These are phyloP conservation scores for Daldinia sp. DNA, from an alignment of 2,329 filamentous ascomycete genomes.

Conservation along the genomic window DNA sequence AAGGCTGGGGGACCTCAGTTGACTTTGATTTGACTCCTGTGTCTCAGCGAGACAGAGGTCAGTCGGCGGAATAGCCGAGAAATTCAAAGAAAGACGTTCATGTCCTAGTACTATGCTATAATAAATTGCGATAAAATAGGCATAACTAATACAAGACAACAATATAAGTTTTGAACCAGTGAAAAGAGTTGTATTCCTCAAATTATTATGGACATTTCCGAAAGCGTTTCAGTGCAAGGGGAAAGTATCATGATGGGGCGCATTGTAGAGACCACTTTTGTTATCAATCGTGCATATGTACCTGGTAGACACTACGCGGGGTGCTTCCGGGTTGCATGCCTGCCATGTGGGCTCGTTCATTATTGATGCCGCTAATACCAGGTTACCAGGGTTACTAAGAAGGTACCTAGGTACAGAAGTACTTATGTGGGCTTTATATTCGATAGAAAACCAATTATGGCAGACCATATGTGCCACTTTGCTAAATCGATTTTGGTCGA, in stretches of 20 bases:
- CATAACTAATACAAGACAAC: too few relatives aligned
- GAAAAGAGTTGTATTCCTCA: background rate
- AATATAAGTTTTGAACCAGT: background rate
- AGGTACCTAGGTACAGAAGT: background rate
- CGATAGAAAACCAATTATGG: too few relatives aligned
- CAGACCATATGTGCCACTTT: too few relatives aligned
- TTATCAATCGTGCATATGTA: constrained; percentile 9
- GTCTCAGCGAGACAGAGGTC: constrained; percentile 27
- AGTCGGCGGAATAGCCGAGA: constrained; percentile 12
- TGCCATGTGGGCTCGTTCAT: background rate
- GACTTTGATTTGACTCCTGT: constrained; percentile 20
- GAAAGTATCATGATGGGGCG: background rate
- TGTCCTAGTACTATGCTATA: background rate
- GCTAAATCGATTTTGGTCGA: too few relatives aligned
- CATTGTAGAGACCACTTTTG: background rate
- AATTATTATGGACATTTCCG: background rate
- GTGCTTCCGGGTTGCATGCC: constrained; percentile 3
- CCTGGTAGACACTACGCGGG: background rate
- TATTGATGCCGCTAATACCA: too few relatives aligned
- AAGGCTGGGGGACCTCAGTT: constrained; percentile 23
- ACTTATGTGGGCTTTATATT: too few relatives aligned
- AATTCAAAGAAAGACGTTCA: constrained; percentile 3
- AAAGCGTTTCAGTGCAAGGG: background rate
- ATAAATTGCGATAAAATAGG: background rate
- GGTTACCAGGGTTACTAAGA: too few relatives aligned